Evolutionary conservation across 2,329 filamentous ascomycete species (phyloP), one percentile per base, ranked within the genome.

Genomic region (Knoxdaviesia proteae): DNA sequence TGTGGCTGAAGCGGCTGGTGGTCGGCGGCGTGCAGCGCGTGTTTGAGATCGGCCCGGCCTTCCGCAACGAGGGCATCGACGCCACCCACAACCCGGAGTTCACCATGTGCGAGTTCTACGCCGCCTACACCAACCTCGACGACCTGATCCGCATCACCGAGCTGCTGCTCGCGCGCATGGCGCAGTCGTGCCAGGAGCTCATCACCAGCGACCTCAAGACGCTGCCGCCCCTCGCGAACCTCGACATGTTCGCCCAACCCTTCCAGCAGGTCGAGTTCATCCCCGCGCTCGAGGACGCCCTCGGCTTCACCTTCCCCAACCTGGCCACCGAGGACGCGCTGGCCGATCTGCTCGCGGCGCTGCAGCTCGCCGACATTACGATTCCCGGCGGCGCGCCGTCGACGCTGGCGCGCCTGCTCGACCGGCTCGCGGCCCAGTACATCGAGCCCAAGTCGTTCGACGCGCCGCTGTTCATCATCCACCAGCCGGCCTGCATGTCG

Each of bases 91-190:
- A 98, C 54, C 88, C 90, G 0, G 90, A 98, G 56, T 98, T 96
- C 61, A 90, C 83, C 38, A 96, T 84, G 46, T 96, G 88, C 64
- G 90, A 98, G 61, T 96, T 94, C 61, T 98, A 98, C 60, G 78
- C 81, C 47, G 79, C 87, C 3, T 92, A 87, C 53, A 76, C 80
- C 46, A 81, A 79, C 48, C 68, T 94, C 0, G 63, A 76, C 34
- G 73, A 82, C 37, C 63, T 96, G 41, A 86, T 93, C 53, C 55
- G 59, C 20, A 73, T 77, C 55, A 96, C 88, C 1, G 81, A 90
- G 56, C 62, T 68, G 9, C 60, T 96, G 40, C 59, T 94, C 33
- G 62, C 56, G 34, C 66, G 69, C 11, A 63, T 87, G 10, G 69
- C 72, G 7, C 51, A 58, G 10, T 65, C 69, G 47, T 67, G 72